A percentile compares a stretch with the other conserved stretches of the same genome.
Conservation (phyloP, 2,329 filamentous ascomycete species). For the Hymenoscyphus infarciens region DNA sequence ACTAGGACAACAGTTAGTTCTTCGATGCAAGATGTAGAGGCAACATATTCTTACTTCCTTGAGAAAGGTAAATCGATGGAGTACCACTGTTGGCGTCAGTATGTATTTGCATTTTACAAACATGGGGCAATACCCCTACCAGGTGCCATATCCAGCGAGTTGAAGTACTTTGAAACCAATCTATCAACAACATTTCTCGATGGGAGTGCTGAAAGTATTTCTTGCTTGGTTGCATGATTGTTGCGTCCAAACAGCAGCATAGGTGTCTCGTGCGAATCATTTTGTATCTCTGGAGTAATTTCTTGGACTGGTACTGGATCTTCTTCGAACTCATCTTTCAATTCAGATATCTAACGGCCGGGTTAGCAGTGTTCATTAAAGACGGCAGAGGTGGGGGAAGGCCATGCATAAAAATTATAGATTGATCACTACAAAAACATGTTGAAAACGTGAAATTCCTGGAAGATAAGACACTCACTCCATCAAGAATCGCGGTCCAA, state of each 20-base stretch:
- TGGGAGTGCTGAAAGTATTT: conserved; percentile 47
- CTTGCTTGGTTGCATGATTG: conserved; percentile 37
- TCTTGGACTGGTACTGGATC: neutral
- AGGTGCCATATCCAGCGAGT: conserved; percentile 47
- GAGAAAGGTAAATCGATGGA: conserved; percentile 49
- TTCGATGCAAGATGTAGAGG: neutral
- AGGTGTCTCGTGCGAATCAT: conserved; percentile 3
- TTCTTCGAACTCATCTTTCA: conserved; percentile 52
- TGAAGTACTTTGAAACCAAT: conserved; percentile 51
- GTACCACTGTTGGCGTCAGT: conserved; percentile 39
- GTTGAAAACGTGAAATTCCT: neutral
- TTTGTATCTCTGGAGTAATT: conserved; percentile 29
- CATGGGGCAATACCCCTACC: conserved; percentile 36
- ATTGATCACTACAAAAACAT: no score
- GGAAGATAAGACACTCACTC: conserved; percentile 40
- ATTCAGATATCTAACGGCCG: conserved; percentile 47
- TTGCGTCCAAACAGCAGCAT: conserved; percentile 12
- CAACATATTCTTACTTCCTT: conserved; percentile 35
- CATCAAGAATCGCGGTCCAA: conserved; percentile 55
- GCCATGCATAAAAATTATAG: no score
- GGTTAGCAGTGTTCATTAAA: neutral
- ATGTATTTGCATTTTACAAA: neutral
- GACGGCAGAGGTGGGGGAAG: no score
- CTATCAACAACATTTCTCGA: conserved; percentile 45
- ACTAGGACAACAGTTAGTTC: conserved; percentile 15